Percentiles rank a stretch among this genome's conserved stretches.
Conservation (phyloP, 2,329 filamentous ascomycete species). For the Verticillium dahliae region DNA sequence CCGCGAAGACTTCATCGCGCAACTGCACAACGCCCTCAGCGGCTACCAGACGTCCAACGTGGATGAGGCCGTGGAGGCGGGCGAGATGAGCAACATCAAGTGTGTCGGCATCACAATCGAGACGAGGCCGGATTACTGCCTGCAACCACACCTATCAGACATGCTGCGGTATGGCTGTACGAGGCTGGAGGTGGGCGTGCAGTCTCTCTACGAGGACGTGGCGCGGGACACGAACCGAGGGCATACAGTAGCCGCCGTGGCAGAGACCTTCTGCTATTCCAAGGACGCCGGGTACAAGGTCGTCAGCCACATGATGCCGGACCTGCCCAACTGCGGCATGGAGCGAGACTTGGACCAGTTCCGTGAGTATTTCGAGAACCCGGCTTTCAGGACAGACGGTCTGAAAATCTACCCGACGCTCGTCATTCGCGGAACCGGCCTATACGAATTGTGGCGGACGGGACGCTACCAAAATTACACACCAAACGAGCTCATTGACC, state of each 20-base stretch:
- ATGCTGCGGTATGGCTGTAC: constrained; percentile 99
- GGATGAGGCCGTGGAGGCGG: constrained; percentile 88
- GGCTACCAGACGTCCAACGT: constrained; percentile 93
- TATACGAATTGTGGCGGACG: constrained; percentile 97
- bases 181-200: constrained; percentile 86
- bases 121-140: constrained; percentile 91
- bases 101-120: constrained; percentile 99
- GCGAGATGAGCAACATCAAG: constrained; percentile 95
- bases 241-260: constrained; percentile 90
- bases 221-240: constrained; percentile 96
- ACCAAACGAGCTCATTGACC: constrained; percentile 89
- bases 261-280: constrained; percentile 92
- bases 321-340: constrained; percentile 96
- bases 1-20: constrained; percentile 87
- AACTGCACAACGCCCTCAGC: constrained; percentile 92
- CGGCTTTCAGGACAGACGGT: constrained; percentile 90
- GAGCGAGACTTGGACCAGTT: constrained; percentile 97
- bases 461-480: constrained; percentile 98
- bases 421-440: constrained; percentile 89
- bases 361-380: constrained; percentile 95
- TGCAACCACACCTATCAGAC: constrained; percentile 88
- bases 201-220: constrained; percentile 95
- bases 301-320: constrained; percentile 99
- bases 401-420: constrained; percentile 97
- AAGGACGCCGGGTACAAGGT: constrained; percentile 99